Percentiles rank a stretch among this genome's conserved stretches.
Conservation (phyloP, 2,329 filamentous ascomycete species). For the Botrytis squamosa region DNA sequence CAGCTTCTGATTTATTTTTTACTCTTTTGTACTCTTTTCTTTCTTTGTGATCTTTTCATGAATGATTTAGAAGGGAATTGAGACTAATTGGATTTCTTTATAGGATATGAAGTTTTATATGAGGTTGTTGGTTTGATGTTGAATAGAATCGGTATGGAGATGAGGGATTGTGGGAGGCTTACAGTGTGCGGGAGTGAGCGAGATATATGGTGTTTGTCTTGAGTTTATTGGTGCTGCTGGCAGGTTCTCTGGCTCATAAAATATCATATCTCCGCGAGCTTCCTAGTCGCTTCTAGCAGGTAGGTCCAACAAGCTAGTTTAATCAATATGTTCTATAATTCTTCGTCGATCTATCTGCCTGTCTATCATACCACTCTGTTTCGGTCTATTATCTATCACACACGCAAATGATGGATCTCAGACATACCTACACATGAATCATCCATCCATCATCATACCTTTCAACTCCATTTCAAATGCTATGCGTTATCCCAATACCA, state of each 20-base stretch:
- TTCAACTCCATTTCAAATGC: neutral
- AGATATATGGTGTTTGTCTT: neutral
- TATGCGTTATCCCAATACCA: neutral
- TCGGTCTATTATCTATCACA: neutral
- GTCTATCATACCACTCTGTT: neutral
- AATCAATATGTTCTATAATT: neutral
- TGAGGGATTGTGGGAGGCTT: too few species aligned
- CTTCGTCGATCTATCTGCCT: neutral
- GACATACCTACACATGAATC: neutral
- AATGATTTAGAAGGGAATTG: neutral
- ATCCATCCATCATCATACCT: neutral
- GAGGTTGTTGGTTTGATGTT: neutral
- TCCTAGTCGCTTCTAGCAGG: neutral
- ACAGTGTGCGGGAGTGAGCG: neutral
- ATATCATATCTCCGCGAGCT: too few species aligned
- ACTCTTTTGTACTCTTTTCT: neutral
- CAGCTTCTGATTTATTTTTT: conserved; percentile 19
- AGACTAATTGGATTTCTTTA: neutral
- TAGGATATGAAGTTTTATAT: neutral
- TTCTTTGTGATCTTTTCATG: neutral
- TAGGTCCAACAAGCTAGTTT: conserved; percentile 1
- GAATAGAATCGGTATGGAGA: too few species aligned
- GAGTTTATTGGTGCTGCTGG: neutral
- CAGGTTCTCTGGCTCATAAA: neutral
- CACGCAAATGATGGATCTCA: neutral